Evolutionary conservation across 495 filamentous ascomycete genomes (phyloP), one percentile per base, ranked within the genome.

Genomic region (Penicillium cosmopolitanum): DNA sequence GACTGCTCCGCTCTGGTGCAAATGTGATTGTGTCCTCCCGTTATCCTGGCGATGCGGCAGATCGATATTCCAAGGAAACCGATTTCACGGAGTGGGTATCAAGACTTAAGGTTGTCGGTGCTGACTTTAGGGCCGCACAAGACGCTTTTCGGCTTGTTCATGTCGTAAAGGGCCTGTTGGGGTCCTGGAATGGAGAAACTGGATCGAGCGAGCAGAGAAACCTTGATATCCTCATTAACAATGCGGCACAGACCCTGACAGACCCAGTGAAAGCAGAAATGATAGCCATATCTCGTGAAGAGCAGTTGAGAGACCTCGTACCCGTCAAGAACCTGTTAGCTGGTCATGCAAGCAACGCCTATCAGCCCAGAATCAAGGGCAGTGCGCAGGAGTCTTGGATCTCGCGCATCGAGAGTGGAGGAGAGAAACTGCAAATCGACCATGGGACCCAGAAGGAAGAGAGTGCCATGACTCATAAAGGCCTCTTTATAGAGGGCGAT

Each of bases 231-330:
- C 52, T 82, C 23, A 71, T 82, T 62, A 82, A 80, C 53, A 82
- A 80, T 60, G 79, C 80, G 10, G 79, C 80, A 2, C 80, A 82
- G 61, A 82, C 78, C 0, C 58, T 78, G 28, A 80, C 77, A 3
- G 80, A 82, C 58, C 68, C 75, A 12, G 44, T 80, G 13, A 61
- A 69, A 55, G 70, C 71, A 50, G 79, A 82, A 56, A 31, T 60
- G 8, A 54, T 36, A 15, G 76, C 75, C 5, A 67, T 81, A 25
- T 51, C 57, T 43, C 61, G 64, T 38, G 77, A 75, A 55, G 18
- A 59, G 10, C 34, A 57, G n/a, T 42, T 68, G 19, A 58, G 44
- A 53, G 40, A 61, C 50, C 50, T n/a, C 28, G 35, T 18, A 34
- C 42, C 21, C 21, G 21, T 18, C 33, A 40, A 12, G 9, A 23